phyloP scores from a whole-genome alignment of 495 filamentous ascomycete genomes.

The Xylaria palmicola region DNA sequence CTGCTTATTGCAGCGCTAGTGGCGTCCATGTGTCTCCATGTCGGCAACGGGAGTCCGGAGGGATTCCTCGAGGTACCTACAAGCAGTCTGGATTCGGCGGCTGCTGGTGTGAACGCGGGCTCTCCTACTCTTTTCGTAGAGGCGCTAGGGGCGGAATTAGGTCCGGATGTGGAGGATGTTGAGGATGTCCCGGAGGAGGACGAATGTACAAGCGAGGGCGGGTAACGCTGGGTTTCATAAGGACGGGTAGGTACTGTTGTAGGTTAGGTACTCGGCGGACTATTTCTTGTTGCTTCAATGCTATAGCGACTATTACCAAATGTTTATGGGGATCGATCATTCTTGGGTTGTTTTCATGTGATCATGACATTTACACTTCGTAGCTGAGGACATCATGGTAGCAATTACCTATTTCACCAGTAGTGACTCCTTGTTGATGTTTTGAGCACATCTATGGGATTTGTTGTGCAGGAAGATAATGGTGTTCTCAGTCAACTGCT shows the following conservation, averaged over 20 bases:
- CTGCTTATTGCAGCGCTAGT: slow-evolving; percentile 23
- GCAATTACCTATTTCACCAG: too few species aligned
- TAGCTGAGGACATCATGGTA: too few species aligned
- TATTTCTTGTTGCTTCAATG: not conserved
- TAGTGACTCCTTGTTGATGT: too few species aligned
- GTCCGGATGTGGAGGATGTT: not conserved
- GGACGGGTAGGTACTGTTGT: not conserved
- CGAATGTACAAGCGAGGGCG: not conserved
- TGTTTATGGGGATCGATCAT: too few species aligned
- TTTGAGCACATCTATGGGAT: too few species aligned
- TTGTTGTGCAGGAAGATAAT: too few species aligned
- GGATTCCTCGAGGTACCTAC: slow-evolving; percentile 1
- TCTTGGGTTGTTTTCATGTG: too few species aligned
- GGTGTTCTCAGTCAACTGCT: too few species aligned
- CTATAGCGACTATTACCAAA: not conserved
- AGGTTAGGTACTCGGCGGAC: not conserved
- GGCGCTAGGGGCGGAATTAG: not conserved
- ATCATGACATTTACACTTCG: too few species aligned
- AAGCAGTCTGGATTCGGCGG: not conserved
- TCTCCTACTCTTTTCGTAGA: not conserved
- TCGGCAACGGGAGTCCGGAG: not conserved
- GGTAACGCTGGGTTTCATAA: not conserved
- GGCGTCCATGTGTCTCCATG: slow-evolving; percentile 13
- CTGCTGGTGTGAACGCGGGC: not conserved
- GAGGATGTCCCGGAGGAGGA: not conserved